Base-by-base conservation (phyloP, 176 grass and related monocot species). In the Rhynchospora breviuscula region DNA sequence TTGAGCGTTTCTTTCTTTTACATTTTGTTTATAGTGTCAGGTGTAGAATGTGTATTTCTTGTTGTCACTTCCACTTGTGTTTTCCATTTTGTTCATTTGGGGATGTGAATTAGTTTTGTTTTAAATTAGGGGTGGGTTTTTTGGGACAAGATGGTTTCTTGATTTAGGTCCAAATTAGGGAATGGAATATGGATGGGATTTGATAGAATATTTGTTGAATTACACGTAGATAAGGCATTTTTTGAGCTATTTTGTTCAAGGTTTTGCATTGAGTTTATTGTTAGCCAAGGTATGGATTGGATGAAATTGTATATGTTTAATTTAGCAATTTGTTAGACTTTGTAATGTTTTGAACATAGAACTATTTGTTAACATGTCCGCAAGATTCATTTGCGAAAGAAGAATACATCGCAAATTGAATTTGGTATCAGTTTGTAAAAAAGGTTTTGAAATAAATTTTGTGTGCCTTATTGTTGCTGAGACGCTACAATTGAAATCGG, bases 71-170 rank as follows among this genome's bases (percentile, higher is more conserved):
- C 48, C 73, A 56, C 11, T 8, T 23, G 21, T 23, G 8, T 70
- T 56, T 77, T 77, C 7, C 17, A 45, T 70, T 17, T 70, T 7
- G 67, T 77, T 77, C 2, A 56, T 52, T 73, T 49, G 52, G 73
- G 67, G 13, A 52, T 77, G 13, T 77, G 73, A 56, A 77, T 77
- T 77, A 29, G 52, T 53, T 53, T 76, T 77, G 2, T 48, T 53
- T 77, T 31, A 21, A 26, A 77, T 13, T 77, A 77, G 49, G 23
- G 14, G 35, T 29, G 49, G 7, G 31, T 77, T 77, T 76, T 29
- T 26, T 56, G 68, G 68, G 43, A 46, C 17, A 70, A 70, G 7
- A 70, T 45, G 17, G 35, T 23, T 64, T 26, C 26, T 64, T 22
- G 3, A 29, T 12, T 61, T 49, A 73, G 69, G 7, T 73, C 44